Percentiles rank a stretch among this genome's conserved stretches.
These are phyloP conservation scores for Citeromyces hawaiiensis DNA, from an alignment of 1,139 yeast species.

Conservation along the genomic window DNA sequence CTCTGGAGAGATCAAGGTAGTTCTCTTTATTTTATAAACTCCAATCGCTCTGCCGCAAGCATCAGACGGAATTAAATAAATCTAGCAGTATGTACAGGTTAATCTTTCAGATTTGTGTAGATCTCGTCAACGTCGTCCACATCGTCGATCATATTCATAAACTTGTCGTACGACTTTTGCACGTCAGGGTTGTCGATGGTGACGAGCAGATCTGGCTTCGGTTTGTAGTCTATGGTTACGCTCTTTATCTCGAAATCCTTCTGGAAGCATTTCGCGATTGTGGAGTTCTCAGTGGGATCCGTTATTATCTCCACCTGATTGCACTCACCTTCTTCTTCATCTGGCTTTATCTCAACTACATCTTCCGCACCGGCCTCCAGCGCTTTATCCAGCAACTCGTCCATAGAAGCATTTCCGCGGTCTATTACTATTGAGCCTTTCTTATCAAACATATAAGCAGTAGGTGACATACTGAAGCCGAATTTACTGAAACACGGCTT, in stretches of 20 bases:
- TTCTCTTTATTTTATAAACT: no score
- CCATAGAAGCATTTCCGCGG: conserved; percentile 30
- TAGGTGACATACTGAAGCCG: conserved; percentile 65
- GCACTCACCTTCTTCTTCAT: conserved; percentile 24
- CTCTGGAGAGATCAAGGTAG: no score
- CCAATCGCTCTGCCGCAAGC: no score
- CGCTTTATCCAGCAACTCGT: conserved; percentile 53
- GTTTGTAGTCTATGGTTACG: conserved; percentile 53
- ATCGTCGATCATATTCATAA: conserved; percentile 51
- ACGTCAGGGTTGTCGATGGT: conserved; percentile 39
- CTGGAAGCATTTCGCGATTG: conserved; percentile 45
- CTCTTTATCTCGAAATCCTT: conserved; percentile 47
- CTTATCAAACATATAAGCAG: conserved; percentile 62
- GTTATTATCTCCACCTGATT: conserved; percentile 27
- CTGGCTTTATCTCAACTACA: conserved; percentile 36
- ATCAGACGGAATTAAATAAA: no score
- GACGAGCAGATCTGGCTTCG: conserved; percentile 49
- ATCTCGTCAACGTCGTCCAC: conserved; percentile 73
- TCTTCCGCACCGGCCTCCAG: conserved; percentile 83
- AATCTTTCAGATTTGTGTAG: conserved; percentile 30
- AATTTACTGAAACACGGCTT: conserved; percentile 64
- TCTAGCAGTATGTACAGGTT: background rate
- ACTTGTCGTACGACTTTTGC: conserved; percentile 38
- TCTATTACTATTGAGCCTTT: conserved; percentile 56
- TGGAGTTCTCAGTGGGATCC: conserved; percentile 48